Percentiles rank a stretch among this genome's conserved stretches.
phyloP scores from a whole-genome alignment of 2,329 filamentous ascomycete species.

The Sporothrix inflata region DNA sequence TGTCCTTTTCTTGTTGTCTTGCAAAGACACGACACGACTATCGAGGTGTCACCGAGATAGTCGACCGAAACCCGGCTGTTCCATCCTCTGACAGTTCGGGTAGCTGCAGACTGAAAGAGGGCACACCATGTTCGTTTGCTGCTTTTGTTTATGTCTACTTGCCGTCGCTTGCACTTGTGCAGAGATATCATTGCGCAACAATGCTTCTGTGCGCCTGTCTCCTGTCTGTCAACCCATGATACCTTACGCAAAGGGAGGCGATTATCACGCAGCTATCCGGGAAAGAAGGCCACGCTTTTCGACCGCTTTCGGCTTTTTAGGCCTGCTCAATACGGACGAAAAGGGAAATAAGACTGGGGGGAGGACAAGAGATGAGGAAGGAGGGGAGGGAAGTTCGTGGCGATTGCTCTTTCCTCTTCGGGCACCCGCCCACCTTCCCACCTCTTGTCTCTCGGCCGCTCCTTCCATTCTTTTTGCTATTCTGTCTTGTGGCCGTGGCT shows the following conservation, averaged over 20 bases:
- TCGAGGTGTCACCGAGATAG: neutral
- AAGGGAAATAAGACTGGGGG: neutral
- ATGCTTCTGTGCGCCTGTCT: neutral
- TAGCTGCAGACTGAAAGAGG: neutral
- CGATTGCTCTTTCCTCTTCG: slow-evolving; percentile 7
- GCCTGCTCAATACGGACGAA: slow-evolving; percentile 3
- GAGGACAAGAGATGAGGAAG: neutral
- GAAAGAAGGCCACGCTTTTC: neutral
- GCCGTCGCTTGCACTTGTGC: neutral
- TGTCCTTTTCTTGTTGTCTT: too few relatives aligned
- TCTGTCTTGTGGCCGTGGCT: neutral
- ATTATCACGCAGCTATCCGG: neutral
- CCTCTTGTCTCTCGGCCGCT: neutral
- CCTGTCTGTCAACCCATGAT: neutral
- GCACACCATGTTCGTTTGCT: neutral
- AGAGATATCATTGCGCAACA: too few relatives aligned
- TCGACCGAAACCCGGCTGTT: slow-evolving; percentile 2
- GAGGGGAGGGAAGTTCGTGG: neutral
- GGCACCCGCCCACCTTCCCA: neutral
- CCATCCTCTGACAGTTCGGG: neutral
- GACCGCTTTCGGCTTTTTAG: neutral
- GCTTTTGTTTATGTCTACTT: neutral
- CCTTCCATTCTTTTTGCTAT: neutral
- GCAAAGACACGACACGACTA: neutral
- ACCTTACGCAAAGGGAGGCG: neutral